phyloP scores from a whole-genome alignment of 2,329 filamentous ascomycete genomes.

The Onygenales sp. region DNA sequence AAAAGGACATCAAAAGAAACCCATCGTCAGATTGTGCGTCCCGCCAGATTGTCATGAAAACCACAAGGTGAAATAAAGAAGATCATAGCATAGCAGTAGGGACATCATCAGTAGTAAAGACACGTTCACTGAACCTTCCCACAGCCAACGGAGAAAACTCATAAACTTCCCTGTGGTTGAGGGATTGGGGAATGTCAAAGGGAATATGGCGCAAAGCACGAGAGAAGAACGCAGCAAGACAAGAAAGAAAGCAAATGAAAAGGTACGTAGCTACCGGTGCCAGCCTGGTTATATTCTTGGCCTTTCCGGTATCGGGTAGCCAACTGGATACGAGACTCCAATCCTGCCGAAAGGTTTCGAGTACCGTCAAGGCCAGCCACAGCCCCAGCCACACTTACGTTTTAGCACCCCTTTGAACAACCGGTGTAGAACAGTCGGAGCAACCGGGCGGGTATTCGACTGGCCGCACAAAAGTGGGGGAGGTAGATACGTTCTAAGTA shows the following conservation, averaged over 20 bases:
- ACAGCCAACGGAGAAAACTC: too few relatives aligned
- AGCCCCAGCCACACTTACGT: neutral
- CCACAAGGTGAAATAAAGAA: too few relatives aligned
- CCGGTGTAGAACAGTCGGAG: neutral
- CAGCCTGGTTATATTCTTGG: neutral
- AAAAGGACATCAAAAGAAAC: too few relatives aligned
- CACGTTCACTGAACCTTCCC: too few relatives aligned
- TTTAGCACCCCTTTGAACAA: neutral
- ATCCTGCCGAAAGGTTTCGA: neutral
- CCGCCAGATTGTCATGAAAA: too few relatives aligned
- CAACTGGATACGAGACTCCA: neutral
- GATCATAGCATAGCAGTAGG: too few relatives aligned
- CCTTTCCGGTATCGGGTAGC: neutral
- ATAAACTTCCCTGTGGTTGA: neutral
- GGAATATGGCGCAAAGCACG: neutral
- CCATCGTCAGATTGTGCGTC: too few relatives aligned
- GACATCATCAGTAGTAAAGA: too few relatives aligned
- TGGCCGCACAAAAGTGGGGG: neutral
- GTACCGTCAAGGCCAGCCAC: neutral
- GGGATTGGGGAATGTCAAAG: neutral
- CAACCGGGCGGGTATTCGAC: neutral
- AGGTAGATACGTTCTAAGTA: constrained; percentile 4
- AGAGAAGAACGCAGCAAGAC: neutral
- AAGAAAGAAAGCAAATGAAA: neutral
- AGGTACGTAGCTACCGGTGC: neutral